phyloP scores from a whole-genome alignment of 1,284 basidiomycete species.

The Marasmius tenuissimus region DNA sequence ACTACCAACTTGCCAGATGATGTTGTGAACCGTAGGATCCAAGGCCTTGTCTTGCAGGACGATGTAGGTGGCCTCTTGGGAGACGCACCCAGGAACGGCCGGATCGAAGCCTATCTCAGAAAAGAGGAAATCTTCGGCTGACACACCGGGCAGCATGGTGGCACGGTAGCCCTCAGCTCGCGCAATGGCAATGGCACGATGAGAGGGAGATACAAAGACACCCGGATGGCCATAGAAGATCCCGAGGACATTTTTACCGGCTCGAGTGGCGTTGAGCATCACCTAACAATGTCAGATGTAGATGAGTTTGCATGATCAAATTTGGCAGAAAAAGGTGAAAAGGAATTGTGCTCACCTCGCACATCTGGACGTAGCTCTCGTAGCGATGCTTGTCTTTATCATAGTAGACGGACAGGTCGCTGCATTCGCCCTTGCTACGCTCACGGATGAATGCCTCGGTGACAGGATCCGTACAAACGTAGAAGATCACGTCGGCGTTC shows the following conservation, averaged over 20 bases:
- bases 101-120: constrained; percentile 9
- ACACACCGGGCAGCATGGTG: constrained; percentile 7
- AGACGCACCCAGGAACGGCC: constrained; percentile 5
- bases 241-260: constrained; percentile 2
- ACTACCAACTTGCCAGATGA: constrained; percentile 8
- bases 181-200: constrained; percentile 5
- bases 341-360: background rate
- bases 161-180: constrained; percentile 4
- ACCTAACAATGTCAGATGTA: background rate
- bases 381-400: constrained; percentile 8
- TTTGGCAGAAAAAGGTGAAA: background rate
- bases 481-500: constrained; percentile 5
- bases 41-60: constrained; percentile 4
- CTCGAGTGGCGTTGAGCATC: constrained; percentile 6
- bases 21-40: constrained; percentile 2
- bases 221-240: constrained; percentile 11
- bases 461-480: constrained; percentile 5
- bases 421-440: constrained; percentile 4
- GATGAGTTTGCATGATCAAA: background rate
- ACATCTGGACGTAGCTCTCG: constrained; percentile 10
- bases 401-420: constrained; percentile 9
- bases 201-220: constrained; percentile 8
- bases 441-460: constrained; percentile 11
- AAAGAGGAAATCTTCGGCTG: constrained; percentile 7
- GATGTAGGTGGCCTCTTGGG: constrained; percentile 6